Base-by-base conservation (phyloP, 2,329 filamentous ascomycete species). In the Penicillium sp. region DNA sequence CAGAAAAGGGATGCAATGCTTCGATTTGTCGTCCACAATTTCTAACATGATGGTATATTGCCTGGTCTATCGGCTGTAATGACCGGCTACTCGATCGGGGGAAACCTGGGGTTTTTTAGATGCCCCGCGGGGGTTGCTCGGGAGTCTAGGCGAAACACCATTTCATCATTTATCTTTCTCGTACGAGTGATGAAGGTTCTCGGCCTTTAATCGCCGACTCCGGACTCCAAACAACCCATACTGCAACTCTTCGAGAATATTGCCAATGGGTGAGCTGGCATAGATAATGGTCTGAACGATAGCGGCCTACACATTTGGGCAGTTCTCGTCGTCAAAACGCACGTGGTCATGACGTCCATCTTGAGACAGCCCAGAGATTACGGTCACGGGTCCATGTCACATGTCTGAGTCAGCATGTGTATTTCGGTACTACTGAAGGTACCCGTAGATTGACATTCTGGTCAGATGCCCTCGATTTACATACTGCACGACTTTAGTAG, bases 1-100 rank as follows among this genome's bases (percentile, higher is more conserved):
- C 51, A 90, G 85, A 67, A 91, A 93, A 24, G 86, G 84, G 55
- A 90, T 80, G 71, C 85, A 89, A 65, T 88, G 77, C 48, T 83
- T 77, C 39, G 84, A 85, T 69, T 90, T 91, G 75, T 90, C 87
- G 72, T 91, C 86, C 59, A 84, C 61, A 54, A 88, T 81, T 50
- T 72, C 64, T 41, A 73, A 58, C 74, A 78, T 78, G 37, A 47
- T 61, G 54, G n/a, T 37, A 25, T 13, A 38, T 37, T 32, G 12
- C 12, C 33, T 32, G 46, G 35, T 43, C 38, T 27, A 34, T 50
- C 48, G 54, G 51, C 35, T 55, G 49, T 29, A 39, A 26, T 46
- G 28, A 18, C 39, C 52, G 52, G 52, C 32, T 38, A 46, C 29
- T 32, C 50, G 47, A 54, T 52, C 53, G 54, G 57, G 46, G 37